phyloP scores from a whole-genome alignment of 176 grass and related monocot genomes.

The Oryza meridionalis region DNA sequence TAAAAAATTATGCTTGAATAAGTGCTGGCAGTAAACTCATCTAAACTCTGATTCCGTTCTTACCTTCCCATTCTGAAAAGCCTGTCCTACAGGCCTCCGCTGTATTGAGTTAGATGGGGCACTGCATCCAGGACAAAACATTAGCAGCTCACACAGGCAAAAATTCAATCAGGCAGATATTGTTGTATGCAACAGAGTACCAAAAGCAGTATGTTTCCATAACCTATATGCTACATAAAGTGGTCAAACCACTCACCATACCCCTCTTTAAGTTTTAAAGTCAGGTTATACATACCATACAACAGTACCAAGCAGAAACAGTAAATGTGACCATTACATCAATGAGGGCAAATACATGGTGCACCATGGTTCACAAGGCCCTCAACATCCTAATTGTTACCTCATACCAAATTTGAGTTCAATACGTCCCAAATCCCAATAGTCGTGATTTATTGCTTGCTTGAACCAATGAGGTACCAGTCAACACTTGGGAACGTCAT shows the following conservation, averaged over 20 bases:
- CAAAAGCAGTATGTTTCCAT: slow-evolving; percentile 23
- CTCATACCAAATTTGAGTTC: slow-evolving; percentile 28
- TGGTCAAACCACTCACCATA: slow-evolving; percentile 33
- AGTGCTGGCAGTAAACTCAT: neutral
- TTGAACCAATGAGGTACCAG: slow-evolving; percentile 22
- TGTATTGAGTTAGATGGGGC: slow-evolving; percentile 32
- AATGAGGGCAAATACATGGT: slow-evolving; percentile 33
- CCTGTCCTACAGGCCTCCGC: slow-evolving; percentile 39
- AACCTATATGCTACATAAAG: slow-evolving; percentile 1
- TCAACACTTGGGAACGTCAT: neutral
- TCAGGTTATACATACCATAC: slow-evolving; percentile 51
- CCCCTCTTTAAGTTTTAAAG: slow-evolving; percentile 15
- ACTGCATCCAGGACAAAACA: slow-evolving; percentile 54
- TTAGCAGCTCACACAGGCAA: slow-evolving; percentile 36
- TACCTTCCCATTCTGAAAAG: slow-evolving; percentile 60
- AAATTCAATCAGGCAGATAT: slow-evolving; percentile 27
- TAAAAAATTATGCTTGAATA: neutral
- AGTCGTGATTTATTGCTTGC: slow-evolving; percentile 32
- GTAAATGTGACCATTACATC: slow-evolving; percentile 37
- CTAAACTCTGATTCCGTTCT: neutral
- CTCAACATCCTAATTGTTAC: slow-evolving; percentile 31
- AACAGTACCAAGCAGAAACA: slow-evolving; percentile 47
- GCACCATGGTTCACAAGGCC: slow-evolving; percentile 32
- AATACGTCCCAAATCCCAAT: slow-evolving; percentile 23
- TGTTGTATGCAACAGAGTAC: slow-evolving; percentile 13